Evolutionary conservation across 768 basidiomycete species (phyloP).

Genomic region (Porpolomopsis calyptriformis): DNA sequence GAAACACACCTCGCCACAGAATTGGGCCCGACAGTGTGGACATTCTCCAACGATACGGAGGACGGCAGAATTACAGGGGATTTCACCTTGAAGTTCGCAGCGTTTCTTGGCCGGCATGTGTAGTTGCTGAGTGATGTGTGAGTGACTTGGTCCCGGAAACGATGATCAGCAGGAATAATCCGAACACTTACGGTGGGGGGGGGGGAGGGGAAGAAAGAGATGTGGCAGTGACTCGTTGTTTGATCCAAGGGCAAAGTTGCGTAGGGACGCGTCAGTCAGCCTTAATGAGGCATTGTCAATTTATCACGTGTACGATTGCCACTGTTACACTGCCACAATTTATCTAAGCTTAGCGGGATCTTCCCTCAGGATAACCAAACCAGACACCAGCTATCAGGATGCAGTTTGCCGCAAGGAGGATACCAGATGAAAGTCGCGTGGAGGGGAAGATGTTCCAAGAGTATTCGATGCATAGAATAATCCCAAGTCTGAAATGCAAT

Average conservation of each 20-base stretch:
- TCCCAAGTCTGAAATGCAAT: slow-evolving; percentile 35
- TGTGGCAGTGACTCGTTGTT: too few relatives aligned
- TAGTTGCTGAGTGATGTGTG: slow-evolving; percentile 9
- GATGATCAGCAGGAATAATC: too few relatives aligned
- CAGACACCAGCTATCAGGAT: slow-evolving; percentile 45
- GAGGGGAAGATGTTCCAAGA: slow-evolving; percentile 87
- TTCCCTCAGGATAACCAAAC: slow-evolving; percentile 5
- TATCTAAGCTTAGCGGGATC: not conserved
- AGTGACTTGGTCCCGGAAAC: too few relatives aligned
- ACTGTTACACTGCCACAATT: not conserved
- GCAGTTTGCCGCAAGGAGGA: slow-evolving; percentile 42
- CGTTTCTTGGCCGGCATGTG: slow-evolving; percentile 79
- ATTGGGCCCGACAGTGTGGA: slow-evolving; percentile 65
- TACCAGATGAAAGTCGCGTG: slow-evolving; percentile 50
- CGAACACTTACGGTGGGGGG: too few relatives aligned
- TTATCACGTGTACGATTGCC: not conserved
- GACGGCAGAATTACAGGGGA: slow-evolving; percentile 66
- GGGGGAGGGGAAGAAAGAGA: too few relatives aligned
- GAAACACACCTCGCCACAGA: slow-evolving; percentile 62
- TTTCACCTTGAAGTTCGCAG: slow-evolving; percentile 55
- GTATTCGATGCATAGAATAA: slow-evolving; percentile 63
- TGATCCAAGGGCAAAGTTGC: too few relatives aligned
- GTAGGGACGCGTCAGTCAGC: too few relatives aligned
- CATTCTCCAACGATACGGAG: slow-evolving; percentile 81
- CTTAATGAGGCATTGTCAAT: too few relatives aligned